A percentile compares a stretch with the other conserved stretches of the same genome.
phyloP scores from a whole-genome alignment of 805 yeast genomes.

The Lipomyces japonicus region DNA sequence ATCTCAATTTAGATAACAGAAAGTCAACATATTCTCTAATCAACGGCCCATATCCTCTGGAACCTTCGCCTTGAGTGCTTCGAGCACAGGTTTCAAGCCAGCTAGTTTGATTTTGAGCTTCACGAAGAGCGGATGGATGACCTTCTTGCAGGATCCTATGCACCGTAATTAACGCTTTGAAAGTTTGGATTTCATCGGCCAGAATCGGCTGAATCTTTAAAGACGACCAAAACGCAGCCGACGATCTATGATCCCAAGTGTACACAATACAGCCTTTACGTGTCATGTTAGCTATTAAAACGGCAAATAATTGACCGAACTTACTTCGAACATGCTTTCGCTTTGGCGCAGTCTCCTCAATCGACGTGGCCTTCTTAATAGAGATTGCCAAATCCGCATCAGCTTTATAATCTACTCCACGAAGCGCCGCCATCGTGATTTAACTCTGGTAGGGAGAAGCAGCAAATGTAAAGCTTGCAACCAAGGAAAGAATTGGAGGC shows the following conservation, averaged over 20 bases:
- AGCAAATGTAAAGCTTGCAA: no score
- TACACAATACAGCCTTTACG: conserved; percentile 83
- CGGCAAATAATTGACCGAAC: not conserved
- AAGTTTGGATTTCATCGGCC: conserved; percentile 75
- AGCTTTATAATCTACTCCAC: conserved; percentile 4
- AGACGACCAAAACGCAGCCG: conserved; percentile 79
- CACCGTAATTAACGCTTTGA: conserved; percentile 77
- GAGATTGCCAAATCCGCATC: conserved; percentile 42
- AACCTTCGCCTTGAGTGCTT: conserved; percentile 42
- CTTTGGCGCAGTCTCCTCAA: conserved; percentile 89
- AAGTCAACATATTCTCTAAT: conserved; percentile 73
- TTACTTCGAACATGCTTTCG: conserved; percentile 79
- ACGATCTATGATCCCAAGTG: conserved; percentile 91
- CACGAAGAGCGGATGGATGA: conserved; percentile 78
- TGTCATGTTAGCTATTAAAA: no score
- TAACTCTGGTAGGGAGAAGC: no score
- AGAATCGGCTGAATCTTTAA: conserved; percentile 76
- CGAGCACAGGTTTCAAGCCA: conserved; percentile 75
- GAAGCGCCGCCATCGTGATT: not conserved
- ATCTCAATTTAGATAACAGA: conserved; percentile 67
- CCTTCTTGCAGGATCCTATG: conserved; percentile 98
- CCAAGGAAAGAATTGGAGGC: no score
- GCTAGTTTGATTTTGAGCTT: conserved; percentile 71
- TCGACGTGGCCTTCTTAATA: conserved; percentile 77
- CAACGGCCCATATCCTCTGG: conserved; percentile 59